Conservation (phyloP, 192 early-diverging fungal genomes). For the Chytriomyces confervae region DNA sequence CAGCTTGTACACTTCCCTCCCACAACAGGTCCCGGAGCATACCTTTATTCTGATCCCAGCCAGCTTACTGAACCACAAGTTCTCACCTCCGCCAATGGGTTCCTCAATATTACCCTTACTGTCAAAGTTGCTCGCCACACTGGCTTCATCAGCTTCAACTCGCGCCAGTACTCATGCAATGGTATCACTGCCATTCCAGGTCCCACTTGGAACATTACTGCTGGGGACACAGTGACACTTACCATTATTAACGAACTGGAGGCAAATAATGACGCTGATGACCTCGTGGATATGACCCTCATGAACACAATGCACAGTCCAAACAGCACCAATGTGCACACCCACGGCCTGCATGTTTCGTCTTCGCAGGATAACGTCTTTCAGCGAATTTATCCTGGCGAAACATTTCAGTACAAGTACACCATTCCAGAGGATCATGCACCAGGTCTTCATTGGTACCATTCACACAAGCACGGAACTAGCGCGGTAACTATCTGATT, state of each 20-base stretch:
- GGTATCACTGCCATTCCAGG: not conserved
- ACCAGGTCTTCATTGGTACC: not conserved
- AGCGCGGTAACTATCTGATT: not conserved
- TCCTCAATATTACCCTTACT: not conserved
- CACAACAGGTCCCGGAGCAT: not conserved
- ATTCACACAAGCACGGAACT: not conserved
- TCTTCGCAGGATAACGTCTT: not conserved
- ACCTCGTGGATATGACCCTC: not conserved
- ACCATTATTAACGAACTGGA: not conserved
- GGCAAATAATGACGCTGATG: not conserved
- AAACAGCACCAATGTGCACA: not conserved
- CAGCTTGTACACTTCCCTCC: too few species aligned
- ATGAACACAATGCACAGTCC: conserved; percentile 21
- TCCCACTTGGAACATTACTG: conserved; percentile 2
- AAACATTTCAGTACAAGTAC: not conserved
- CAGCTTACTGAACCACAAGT: not conserved
- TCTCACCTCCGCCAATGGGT: not conserved
- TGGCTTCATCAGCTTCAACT: conserved; percentile 3
- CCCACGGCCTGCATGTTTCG: conserved; percentile 5
- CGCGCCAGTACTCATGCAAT: not conserved
- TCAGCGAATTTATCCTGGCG: not conserved
- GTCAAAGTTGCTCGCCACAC: not conserved
- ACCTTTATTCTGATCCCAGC: not conserved
- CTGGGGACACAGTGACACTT: not conserved
- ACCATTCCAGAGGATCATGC: not conserved